Percentiles rank a stretch among this genome's conserved stretches.
phyloP scores from a whole-genome alignment of 225 moss, liverwort and hornwort genomes.

The Anthoceros angustus region DNA sequence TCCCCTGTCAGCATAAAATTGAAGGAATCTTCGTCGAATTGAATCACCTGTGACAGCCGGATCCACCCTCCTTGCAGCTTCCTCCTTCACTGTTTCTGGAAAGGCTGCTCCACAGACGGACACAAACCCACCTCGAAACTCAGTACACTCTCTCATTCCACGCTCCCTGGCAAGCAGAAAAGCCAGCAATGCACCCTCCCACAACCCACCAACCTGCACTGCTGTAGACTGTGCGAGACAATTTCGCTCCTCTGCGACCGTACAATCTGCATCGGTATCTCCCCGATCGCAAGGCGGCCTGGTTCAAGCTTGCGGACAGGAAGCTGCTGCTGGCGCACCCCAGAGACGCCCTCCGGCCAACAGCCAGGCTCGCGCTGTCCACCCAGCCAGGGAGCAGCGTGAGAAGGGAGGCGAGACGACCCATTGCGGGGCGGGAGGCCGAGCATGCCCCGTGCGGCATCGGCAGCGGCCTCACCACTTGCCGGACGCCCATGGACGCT shows the following conservation, averaged over 20 bases:
- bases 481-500: not conserved
- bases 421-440: not conserved
- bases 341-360: not conserved
- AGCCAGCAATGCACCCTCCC: not conserved
- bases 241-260: not conserved
- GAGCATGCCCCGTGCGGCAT: not conserved
- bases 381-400: not conserved
- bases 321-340: not conserved
- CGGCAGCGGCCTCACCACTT: not conserved
- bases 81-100: conserved; percentile 15
- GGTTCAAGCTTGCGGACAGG: not conserved
- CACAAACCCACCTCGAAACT: not conserved
- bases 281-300: not conserved
- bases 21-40: conserved; percentile 65
- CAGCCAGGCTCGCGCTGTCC: not conserved
- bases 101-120: not conserved
- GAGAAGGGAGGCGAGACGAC: not conserved
- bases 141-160: not conserved
- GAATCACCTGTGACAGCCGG: conserved; percentile 50
- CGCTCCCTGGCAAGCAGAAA: not conserved
- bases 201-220: not conserved
- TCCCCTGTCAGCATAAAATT: conserved; percentile 51
- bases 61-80: conserved; percentile 13
- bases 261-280: not conserved
- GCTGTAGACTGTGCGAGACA: not conserved